These are phyloP conservation scores for Pyrus pyrifolia DNA, from an alignment of 306 rosid genomes.

Conservation along the genomic window DNA sequence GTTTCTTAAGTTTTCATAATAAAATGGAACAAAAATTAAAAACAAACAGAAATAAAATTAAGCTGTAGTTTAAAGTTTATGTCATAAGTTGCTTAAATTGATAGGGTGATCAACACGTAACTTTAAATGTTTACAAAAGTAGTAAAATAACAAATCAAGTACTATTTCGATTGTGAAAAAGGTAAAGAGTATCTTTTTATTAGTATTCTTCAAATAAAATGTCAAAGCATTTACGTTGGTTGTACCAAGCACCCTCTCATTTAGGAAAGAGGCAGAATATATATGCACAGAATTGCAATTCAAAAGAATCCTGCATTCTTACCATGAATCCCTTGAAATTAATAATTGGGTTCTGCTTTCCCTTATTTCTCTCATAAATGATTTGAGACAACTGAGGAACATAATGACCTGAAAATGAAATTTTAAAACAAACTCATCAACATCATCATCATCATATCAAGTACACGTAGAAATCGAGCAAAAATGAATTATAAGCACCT, in stretches of 20 bases:
- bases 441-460: not conserved
- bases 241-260: not conserved
- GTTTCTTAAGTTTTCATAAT: not conserved
- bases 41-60: not conserved
- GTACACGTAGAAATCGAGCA: not conserved
- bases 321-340: constrained; percentile 91
- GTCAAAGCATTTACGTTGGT: not conserved
- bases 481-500: constrained; percentile 36
- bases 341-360: constrained; percentile 60
- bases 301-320: constrained; percentile 24
- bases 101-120: not conserved
- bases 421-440: constrained; percentile 4
- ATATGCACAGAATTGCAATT: not conserved
- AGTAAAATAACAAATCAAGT: not conserved
- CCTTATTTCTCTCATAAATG: constrained; percentile 62
- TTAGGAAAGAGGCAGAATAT: not conserved
- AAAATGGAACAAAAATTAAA: not conserved
- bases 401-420: constrained; percentile 67
- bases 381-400: constrained; percentile 86
- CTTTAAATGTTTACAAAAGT: not conserved
- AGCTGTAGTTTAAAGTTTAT: not conserved
- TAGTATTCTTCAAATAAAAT: not conserved
- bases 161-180: not conserved
- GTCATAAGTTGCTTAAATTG: not conserved
- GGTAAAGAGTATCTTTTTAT: not conserved